Conservation (phyloP, 129 eudicot genomes). For the Arctium minus region DNA sequence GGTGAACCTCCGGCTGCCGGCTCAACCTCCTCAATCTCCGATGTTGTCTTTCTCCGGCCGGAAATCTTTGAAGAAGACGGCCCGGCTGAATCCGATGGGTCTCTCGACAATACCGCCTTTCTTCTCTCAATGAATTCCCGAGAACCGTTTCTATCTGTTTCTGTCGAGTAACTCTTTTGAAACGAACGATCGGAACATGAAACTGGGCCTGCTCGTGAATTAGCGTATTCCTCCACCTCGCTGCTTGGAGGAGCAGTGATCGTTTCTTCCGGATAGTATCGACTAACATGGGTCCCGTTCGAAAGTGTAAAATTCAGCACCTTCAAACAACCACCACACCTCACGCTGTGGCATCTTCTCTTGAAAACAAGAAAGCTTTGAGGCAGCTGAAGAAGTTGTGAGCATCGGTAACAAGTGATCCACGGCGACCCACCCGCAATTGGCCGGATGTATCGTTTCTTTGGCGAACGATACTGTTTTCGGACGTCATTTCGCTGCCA, state of each 20-base stretch:
- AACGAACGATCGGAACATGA: constrained; percentile 59
- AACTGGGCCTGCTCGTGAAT: constrained; percentile 34
- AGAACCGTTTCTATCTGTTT: constrained; percentile 44
- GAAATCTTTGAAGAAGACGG: constrained; percentile 33
- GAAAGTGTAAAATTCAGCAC: constrained; percentile 56
- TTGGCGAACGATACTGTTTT: constrained; percentile 25
- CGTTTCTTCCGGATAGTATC: constrained; percentile 32
- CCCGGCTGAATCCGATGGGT: constrained; percentile 28
- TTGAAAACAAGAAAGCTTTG: constrained; percentile 66
- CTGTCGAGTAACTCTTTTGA: constrained; percentile 45
- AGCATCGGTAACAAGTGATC: constrained; percentile 60
- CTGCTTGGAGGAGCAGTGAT: constrained; percentile 64
- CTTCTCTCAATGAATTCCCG: constrained; percentile 31
- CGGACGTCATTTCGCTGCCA: constrained; percentile 16
- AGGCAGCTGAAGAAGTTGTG: constrained; percentile 61
- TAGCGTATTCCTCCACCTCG: constrained; percentile 46
- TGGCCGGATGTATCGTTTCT: constrained; percentile 57
- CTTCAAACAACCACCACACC: constrained; percentile 62
- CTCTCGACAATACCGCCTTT: constrained; percentile 26
- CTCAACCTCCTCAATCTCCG: constrained; percentile 61
- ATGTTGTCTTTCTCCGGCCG: constrained; percentile 12
- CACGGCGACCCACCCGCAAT: constrained; percentile 80
- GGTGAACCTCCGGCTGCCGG: constrained; percentile 44
- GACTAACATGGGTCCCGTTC: constrained; percentile 42
- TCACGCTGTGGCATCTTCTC: constrained; percentile 52